Percentiles rank a stretch among this genome's conserved stretches.
These are phyloP conservation scores for Chytriomyces sp. DNA, from an alignment of 192 early-diverging fungal species.

Conservation along the genomic window DNA sequence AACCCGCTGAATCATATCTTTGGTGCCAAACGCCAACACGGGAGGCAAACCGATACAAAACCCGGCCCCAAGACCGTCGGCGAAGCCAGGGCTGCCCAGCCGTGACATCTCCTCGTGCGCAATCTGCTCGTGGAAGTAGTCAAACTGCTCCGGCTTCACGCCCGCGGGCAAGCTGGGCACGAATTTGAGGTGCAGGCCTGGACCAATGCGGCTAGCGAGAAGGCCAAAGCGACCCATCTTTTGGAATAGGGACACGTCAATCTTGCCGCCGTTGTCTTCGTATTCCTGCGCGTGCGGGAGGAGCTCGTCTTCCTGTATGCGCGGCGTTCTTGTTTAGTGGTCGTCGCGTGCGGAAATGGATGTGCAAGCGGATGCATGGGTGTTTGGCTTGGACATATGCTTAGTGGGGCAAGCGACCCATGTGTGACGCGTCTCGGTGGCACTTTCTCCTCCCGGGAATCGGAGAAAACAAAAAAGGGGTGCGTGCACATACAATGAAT, in stretches of 20 bases:
- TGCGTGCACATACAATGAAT: constrained; percentile 31
- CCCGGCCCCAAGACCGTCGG: constrained; percentile 31
- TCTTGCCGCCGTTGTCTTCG: constrained; percentile 18
- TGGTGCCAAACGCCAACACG: constrained; percentile 43
- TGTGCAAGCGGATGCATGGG: background rate
- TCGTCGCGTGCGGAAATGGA: background rate
- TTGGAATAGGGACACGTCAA: constrained; percentile 32
- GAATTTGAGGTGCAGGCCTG: constrained; percentile 50
- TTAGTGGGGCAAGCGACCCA: background rate
- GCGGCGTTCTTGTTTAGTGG: background rate
- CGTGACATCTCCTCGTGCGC: constrained; percentile 43
- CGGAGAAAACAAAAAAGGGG: background rate
- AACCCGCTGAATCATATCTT: constrained; percentile 44
- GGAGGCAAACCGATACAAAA: constrained; percentile 51
- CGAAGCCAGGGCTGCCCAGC: constrained; percentile 35
- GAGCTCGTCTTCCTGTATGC: background rate
- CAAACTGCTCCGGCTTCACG: constrained; percentile 57
- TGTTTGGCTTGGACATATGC: background rate
- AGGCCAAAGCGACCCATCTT: constrained; percentile 48
- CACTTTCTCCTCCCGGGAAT: too few species aligned
- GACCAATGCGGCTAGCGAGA: constrained; percentile 46
- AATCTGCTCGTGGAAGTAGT: constrained; percentile 58
- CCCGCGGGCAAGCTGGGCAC: constrained; percentile 43
- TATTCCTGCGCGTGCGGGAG: constrained; percentile 15
- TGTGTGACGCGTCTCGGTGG: too few species aligned